Evolutionary conservation across 306 rosid genomes (phyloP).

Genomic region (Quercus variabilis): DNA sequence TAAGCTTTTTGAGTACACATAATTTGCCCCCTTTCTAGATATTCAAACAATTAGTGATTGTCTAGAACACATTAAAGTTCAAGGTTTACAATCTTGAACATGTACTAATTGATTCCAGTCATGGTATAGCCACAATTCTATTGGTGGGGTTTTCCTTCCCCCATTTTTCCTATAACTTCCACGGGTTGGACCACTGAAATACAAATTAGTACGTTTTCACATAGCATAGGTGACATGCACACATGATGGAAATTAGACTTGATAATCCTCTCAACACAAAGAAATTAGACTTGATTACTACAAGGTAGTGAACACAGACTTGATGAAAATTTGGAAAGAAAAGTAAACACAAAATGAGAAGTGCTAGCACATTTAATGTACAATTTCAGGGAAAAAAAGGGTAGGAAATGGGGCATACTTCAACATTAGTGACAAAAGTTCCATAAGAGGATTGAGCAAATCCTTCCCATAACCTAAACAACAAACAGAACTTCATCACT

Average conservation of each 20-base stretch:
- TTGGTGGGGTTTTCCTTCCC: no score
- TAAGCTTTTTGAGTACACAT: no score
- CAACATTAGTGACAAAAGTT: constrained; percentile 83
- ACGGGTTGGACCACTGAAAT: no score
- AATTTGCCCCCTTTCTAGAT: no score
- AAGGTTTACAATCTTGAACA: no score
- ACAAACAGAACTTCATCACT: constrained; percentile 11
- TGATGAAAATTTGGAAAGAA: neutral
- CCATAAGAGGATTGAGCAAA: constrained; percentile 91
- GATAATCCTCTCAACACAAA: neutral
- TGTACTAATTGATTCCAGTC: no score
- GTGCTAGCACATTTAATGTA: neutral
- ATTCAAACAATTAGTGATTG: no score
- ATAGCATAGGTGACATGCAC: neutral
- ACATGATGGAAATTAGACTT: neutral
- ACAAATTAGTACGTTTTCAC: neutral
- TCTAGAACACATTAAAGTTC: no score
- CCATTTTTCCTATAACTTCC: no score
- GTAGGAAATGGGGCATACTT: constrained; percentile 47
- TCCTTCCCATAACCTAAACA: constrained; percentile 86
- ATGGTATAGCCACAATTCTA: no score
- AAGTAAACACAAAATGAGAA: neutral
- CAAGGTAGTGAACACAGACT: neutral
- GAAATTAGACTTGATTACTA: neutral
- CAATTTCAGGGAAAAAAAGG: neutral